Base-by-base conservation (phyloP, 176 grass and related monocot genomes). In the Aegilops speltoides region DNA sequence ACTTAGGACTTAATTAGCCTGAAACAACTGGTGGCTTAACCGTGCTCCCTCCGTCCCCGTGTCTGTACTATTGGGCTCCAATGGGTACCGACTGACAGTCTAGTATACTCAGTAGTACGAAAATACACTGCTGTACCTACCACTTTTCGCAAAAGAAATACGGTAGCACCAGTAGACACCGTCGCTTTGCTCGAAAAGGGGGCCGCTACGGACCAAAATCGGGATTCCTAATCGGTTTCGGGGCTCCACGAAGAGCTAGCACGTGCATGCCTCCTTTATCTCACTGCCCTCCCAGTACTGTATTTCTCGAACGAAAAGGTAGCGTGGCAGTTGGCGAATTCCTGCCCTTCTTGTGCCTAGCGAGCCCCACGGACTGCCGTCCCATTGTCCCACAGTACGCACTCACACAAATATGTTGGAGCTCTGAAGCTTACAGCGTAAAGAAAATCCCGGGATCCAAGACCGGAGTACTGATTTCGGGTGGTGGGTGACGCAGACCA, bases 401-500 rank as follows among this genome's bases (percentile, higher is more conserved):
- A 7, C 10, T 40, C 68, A 22, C 19, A 5, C 78, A 46, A 46
- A 46, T 46, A 37, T 15, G 64, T 14, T 17, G 81, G 50, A 78
- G 14, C 23, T 82, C 37, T 38, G 4, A 60, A 64, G n/a, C 9
- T 22, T 28, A 33, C 75, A 25, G 48, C 41, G 43, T 25, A 63
- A 79, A 67, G n/a, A 75, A 24, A 82, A 20, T 29, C 79, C 7
- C 40, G 10, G 33, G 25, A 68, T 69, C 70, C 71, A 61, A 62
- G 61, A 14, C 61, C 33, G 25, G 46, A 20, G 4, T 34, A 86
- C 70, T 77, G 48, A 40, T 38, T 64, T 50, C 45, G 9, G 65
- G 31, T 10, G 31, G 74, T 79, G 89, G 22, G 33, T 87, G 80
- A 67, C 80, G n/a, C 80, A 33, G 14, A 22, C 65, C 56, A 73